These are phyloP conservation scores for Fusarium annulatum DNA, from an alignment of 2,329 filamentous ascomycete species.

Conservation along the genomic window DNA sequence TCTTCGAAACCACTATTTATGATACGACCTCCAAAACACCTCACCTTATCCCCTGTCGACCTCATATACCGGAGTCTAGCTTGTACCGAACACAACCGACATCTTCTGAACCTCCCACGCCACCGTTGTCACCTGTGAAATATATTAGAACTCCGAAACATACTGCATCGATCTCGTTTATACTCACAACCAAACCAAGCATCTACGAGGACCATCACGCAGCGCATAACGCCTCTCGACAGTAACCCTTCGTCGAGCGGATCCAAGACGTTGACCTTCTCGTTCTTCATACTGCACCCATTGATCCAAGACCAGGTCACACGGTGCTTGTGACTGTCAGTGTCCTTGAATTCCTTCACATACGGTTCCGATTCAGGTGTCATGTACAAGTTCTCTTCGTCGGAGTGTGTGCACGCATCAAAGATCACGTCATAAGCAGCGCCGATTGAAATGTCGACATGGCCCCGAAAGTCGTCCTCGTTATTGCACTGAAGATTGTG, in stretches of 20 bases:
- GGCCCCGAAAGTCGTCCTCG: neutral
- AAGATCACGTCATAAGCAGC: rapidly evolving
- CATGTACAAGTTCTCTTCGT: neutral
- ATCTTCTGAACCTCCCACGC: neutral
- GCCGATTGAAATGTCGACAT: rapidly evolving
- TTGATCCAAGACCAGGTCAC: neutral
- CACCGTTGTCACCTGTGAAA: neutral
- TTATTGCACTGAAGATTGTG: neutral
- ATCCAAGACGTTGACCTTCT: rapidly evolving
- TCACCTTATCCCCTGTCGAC: too few species aligned
- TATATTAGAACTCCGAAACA: neutral
- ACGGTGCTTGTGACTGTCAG: neutral
- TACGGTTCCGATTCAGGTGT: neutral
- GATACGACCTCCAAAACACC: rapidly evolving
- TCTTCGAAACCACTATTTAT: neutral
- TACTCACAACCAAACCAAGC: neutral
- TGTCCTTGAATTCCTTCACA: neutral
- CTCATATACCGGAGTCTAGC: neutral
- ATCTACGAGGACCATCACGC: neutral
- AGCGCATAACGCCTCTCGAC: neutral
- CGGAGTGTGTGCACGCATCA: neutral
- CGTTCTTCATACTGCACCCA: neutral
- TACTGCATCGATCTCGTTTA: neutral
- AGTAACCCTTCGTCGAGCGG: neutral
- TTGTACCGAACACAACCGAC: neutral